Evolutionary conservation across 257 asterid species (phyloP).

Genomic region (Solanum microdontum): DNA sequence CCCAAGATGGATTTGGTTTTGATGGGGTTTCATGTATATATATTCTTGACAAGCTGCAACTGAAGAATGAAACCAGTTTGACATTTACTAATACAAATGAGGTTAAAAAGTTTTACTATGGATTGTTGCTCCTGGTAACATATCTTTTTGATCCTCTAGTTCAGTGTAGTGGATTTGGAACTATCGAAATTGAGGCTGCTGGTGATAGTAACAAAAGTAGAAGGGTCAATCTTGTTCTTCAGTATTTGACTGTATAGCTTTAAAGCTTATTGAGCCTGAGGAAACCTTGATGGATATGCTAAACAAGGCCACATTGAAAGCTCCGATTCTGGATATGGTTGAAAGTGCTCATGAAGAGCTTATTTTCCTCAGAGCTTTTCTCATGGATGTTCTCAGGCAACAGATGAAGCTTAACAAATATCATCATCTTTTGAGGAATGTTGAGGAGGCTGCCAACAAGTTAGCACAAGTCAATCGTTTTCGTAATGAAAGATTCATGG

Average conservation of each 20-base stretch:
- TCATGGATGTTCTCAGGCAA: neutral
- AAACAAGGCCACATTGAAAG: neutral
- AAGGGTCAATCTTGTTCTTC: neutral
- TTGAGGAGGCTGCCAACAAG: neutral
- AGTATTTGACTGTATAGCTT: neutral
- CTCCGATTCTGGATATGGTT: neutral
- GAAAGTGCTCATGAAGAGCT: neutral
- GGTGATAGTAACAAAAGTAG: neutral
- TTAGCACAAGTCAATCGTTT: neutral
- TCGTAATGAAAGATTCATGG: neutral
- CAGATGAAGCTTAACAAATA: neutral
- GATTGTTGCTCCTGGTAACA: neutral
- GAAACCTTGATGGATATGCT: neutral
- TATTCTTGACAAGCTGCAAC: neutral
- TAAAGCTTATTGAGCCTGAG: neutral
- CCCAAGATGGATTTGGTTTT: neutral
- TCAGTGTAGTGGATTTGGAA: neutral
- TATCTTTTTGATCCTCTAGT: neutral
- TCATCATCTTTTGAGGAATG: neutral
- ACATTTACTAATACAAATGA: neutral
- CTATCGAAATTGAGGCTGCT: neutral
- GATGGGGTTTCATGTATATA: neutral
- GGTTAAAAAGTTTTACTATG: neutral
- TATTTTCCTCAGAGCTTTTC: neutral
- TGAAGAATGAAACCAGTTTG: neutral